A percentile compares a stretch with the other conserved stretches of the same genome.
phyloP scores from a whole-genome alignment of 2,329 filamentous ascomycete species.

The Colletotrichum spinosum region DNA sequence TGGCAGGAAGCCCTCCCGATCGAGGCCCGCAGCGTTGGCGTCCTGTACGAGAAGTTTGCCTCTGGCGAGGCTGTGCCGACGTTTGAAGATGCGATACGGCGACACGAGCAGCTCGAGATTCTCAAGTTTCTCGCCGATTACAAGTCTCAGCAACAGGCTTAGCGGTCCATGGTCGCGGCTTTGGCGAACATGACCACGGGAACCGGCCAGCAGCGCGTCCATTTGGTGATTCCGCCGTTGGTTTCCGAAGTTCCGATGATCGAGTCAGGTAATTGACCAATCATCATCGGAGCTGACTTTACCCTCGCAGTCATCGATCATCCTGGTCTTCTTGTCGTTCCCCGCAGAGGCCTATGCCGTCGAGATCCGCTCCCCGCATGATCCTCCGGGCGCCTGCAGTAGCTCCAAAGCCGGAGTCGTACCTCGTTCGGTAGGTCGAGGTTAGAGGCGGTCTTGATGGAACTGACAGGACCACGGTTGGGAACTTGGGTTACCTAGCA shows the following conservation, averaged over 20 bases:
- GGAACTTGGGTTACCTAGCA: no score
- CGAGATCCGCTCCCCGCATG: conserved; percentile 27
- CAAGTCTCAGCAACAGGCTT: background rate
- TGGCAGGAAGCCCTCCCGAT: background rate
- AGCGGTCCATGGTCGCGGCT: background rate
- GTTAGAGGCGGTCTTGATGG: conserved; percentile 20
- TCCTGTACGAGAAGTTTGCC: background rate
- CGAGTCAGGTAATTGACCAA: background rate
- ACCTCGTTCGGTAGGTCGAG: conserved; percentile 21
- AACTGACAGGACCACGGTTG: no score
- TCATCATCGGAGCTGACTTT: background rate
- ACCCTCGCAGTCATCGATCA: no score
- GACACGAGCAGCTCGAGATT: background rate
- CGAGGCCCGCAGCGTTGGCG: background rate
- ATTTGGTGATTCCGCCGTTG: background rate
- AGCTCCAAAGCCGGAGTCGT: background rate
- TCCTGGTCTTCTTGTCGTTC: background rate
- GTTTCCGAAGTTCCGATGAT: background rate
- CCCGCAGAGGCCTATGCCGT: conserved; percentile 7
- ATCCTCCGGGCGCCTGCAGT: conserved; percentile 12
- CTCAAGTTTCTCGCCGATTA: background rate
- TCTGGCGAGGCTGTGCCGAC: background rate
- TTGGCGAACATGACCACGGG: no score
- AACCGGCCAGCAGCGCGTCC: no score
- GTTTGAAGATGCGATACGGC: background rate